phyloP scores from a whole-genome alignment of 2,329 filamentous ascomycete genomes.

The Trichoderma atroviride region DNA sequence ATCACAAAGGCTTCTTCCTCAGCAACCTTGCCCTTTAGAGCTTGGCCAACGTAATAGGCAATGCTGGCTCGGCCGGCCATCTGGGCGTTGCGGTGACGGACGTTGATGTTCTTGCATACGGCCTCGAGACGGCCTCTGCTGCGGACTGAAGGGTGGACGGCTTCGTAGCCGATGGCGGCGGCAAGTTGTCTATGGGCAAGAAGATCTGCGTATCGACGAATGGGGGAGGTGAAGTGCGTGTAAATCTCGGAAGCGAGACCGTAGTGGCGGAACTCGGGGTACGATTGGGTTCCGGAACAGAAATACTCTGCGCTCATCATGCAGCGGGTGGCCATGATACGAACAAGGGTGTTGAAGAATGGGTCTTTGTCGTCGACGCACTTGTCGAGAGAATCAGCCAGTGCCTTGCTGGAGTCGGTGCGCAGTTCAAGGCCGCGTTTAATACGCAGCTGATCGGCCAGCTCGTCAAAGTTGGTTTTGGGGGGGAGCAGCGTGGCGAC shows the following conservation, averaged over 20 bases:
- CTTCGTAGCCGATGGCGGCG: constrained; percentile 90
- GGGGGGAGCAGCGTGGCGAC: constrained; percentile 91
- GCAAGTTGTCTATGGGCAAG: constrained; percentile 93
- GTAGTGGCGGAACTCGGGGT: constrained; percentile 95
- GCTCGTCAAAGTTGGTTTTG: constrained; percentile 94
- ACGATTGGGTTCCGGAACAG: constrained; percentile 87
- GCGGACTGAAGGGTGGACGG: constrained; percentile 77
- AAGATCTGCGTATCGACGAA: constrained; percentile 95
- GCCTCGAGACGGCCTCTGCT: constrained; percentile 84
- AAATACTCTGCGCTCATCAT: constrained; percentile 99
- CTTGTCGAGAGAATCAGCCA: constrained; percentile 86
- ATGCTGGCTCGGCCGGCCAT: constrained; percentile 92
- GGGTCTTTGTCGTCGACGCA: constrained; percentile 81
- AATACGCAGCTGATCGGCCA: constrained; percentile 85
- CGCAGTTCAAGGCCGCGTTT: constrained; percentile 80
- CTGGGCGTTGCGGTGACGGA: constrained; percentile 94
- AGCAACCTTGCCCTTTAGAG: constrained; percentile 73
- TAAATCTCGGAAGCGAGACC: constrained; percentile 96
- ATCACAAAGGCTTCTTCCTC: constrained; percentile 95
- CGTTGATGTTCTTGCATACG: constrained; percentile 98
- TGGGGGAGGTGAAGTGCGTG: constrained; percentile 97
- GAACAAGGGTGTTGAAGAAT: constrained; percentile 98
- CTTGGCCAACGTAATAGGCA: constrained; percentile 97
- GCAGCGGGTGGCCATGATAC: constrained; percentile 96
- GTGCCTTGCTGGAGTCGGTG: constrained; percentile 85